A percentile compares a stretch with the other conserved stretches of the same genome.
Evolutionary conservation across 2,329 filamentous ascomycete genomes (phyloP).

Genomic region (Trichothecium sympodiale): DNA sequence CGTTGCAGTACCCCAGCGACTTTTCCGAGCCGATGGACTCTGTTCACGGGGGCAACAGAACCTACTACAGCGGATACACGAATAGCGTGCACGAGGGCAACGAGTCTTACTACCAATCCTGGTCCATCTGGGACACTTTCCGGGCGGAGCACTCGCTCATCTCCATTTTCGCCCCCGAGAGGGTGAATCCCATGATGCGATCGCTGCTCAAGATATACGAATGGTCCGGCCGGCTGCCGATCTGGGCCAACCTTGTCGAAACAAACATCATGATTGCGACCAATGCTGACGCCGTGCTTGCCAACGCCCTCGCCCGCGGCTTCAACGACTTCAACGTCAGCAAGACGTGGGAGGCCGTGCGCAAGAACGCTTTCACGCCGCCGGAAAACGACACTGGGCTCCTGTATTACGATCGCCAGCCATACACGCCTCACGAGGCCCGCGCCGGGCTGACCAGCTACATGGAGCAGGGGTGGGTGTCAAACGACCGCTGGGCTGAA

Average conservation of each 20-base stretch:
- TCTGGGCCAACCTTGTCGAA: conserved; percentile 38
- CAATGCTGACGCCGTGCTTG: conserved; percentile 33
- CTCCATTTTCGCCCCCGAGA: conserved; percentile 32
- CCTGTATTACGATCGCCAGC: conserved; percentile 35
- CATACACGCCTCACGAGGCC: conserved; percentile 30
- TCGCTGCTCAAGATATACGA: conserved; percentile 32
- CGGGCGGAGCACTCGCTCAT: conserved; percentile 33
- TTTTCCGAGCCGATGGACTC: conserved; percentile 29
- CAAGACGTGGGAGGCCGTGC: conserved; percentile 31
- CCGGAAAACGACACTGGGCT: conserved; percentile 30
- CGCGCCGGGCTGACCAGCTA: conserved; percentile 34
- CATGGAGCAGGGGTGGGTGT: conserved; percentile 30
- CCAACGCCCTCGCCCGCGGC: conserved; percentile 31
- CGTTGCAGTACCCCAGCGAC: conserved; percentile 34
- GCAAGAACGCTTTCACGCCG: conserved; percentile 31
- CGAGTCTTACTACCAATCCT: conserved; percentile 37
- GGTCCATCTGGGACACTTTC: conserved; percentile 40
- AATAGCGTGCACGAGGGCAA: conserved; percentile 27
- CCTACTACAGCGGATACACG: conserved; percentile 34
- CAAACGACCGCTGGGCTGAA: conserved; percentile 35
- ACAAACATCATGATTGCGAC: conserved; percentile 41
- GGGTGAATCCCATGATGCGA: conserved; percentile 35
- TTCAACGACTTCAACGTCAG: conserved; percentile 29
- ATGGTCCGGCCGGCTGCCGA: conserved; percentile 32
- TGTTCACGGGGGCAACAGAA: conserved; percentile 10